phyloP scores from a whole-genome alignment of 1,284 basidiomycete species.

The Pyrrhoderma lamaoense region DNA sequence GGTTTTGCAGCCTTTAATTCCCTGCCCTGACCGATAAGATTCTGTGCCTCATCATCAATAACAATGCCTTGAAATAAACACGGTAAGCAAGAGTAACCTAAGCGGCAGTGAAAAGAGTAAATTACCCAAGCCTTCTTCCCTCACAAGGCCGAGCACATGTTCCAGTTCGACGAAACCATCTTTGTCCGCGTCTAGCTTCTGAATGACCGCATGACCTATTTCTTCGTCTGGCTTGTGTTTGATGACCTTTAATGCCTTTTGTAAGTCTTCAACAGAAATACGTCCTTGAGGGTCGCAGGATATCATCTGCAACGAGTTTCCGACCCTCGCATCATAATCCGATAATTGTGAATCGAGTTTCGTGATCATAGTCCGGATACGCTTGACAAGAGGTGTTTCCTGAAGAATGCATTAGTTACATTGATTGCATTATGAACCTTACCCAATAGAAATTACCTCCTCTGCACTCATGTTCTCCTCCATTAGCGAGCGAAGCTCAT shows the following conservation, averaged over 20 bases:
- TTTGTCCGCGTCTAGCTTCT: slow-evolving; percentile 94
- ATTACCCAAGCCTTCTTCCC: slow-evolving; percentile 67
- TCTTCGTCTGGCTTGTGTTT: slow-evolving; percentile 91
- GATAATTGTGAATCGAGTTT: slow-evolving; percentile 93
- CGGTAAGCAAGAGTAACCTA: not conserved
- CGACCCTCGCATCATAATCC: slow-evolving; percentile 89
- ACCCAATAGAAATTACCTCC: slow-evolving; percentile 43
- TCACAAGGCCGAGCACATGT: slow-evolving; percentile 74
- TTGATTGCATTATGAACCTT: not conserved
- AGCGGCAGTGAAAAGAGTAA: slow-evolving; percentile 2
- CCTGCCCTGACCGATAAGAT: slow-evolving; percentile 64
- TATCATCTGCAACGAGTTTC: slow-evolving; percentile 90
- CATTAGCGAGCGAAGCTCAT: slow-evolving; percentile 85
- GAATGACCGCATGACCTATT: slow-evolving; percentile 80
- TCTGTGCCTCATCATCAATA: slow-evolving; percentile 66
- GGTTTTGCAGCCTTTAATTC: slow-evolving; percentile 74
- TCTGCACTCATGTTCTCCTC: slow-evolving; percentile 87
- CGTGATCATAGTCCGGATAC: slow-evolving; percentile 91
- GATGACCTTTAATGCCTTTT: slow-evolving; percentile 88
- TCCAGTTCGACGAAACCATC: slow-evolving; percentile 91
- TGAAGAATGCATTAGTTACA: slow-evolving; percentile 24
- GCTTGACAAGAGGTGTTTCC: slow-evolving; percentile 86
- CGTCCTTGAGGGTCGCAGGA: slow-evolving; percentile 87
- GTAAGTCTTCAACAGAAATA: slow-evolving; percentile 85
- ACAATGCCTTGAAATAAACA: slow-evolving; percentile 45